Conservation (phyloP, 1,284 basidiomycete species). For the Lentinus polychrous region DNA sequence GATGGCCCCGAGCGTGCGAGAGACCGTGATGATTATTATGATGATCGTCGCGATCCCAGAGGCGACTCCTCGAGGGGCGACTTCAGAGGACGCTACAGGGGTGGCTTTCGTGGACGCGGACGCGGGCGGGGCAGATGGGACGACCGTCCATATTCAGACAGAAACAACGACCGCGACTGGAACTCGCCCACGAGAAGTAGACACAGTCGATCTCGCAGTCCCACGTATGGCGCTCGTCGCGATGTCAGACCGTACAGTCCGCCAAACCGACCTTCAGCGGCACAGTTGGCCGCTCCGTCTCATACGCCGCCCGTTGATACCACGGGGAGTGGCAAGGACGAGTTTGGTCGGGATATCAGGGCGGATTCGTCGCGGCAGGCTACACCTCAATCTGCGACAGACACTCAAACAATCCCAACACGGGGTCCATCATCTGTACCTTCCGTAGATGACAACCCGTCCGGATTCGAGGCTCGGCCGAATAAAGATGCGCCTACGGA, state of each 20-base stretch:
- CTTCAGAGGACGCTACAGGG: conserved; percentile 37
- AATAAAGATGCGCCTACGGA: no score
- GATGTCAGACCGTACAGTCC: conserved; percentile 53
- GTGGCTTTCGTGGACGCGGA: conserved; percentile 39
- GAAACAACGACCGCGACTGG: conserved; percentile 35
- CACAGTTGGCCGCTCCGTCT: conserved; percentile 14
- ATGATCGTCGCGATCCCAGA: conserved; percentile 37
- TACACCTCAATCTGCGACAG: conserved; percentile 11
- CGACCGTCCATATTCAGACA: conserved; percentile 37
- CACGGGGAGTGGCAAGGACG: conserved; percentile 49
- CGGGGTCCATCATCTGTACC: conserved; percentile 5
- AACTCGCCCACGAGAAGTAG: conserved; percentile 36
- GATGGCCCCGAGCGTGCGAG: conserved; percentile 43
- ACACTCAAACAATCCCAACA: conserved; percentile 3
- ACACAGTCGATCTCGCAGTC: conserved; percentile 67
- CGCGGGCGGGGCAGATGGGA: conserved; percentile 39
- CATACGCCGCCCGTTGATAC: conserved; percentile 7
- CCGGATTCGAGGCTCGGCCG: not conserved
- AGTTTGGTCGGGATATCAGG: conserved; percentile 76
- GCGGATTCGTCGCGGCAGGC: conserved; percentile 30
- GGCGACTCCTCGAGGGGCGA: conserved; percentile 42
- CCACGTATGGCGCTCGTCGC: conserved; percentile 41
- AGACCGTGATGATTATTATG: conserved; percentile 31
- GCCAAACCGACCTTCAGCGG: conserved; percentile 33
- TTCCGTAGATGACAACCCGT: conserved; percentile 3